phyloP scores from a whole-genome alignment of 2,329 filamentous ascomycete genomes.

The Hymenoscyphus fructigenus region DNA sequence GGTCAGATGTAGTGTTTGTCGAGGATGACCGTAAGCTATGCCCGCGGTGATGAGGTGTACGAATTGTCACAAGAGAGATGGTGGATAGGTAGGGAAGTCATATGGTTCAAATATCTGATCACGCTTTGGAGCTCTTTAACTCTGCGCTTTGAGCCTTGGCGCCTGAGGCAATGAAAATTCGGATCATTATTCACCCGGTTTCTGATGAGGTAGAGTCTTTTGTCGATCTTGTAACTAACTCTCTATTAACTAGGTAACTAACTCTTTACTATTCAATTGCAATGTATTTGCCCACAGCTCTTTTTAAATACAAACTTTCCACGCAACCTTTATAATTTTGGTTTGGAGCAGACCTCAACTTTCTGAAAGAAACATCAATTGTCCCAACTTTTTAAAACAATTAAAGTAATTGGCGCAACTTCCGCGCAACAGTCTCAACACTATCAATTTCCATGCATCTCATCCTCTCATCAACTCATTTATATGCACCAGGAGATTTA shows the following conservation, averaged over 20 bases:
- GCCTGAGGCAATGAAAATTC: neutral
- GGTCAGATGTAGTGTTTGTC: neutral
- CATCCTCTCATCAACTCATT: neutral
- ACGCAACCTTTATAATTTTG: no score
- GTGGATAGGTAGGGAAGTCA: constrained; percentile 19
- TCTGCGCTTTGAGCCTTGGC: neutral
- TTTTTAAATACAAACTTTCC: no score
- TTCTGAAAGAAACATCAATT: neutral
- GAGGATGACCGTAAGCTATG: neutral
- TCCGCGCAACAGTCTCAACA: neutral
- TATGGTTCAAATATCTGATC: constrained; percentile 22
- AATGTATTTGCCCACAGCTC: no score
- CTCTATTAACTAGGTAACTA: no score
- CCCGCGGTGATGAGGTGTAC: neutral
- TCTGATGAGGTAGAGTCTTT: no score
- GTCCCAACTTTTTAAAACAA: neutral
- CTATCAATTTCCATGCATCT: neutral
- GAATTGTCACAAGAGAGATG: constrained; percentile 16
- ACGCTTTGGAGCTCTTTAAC: neutral
- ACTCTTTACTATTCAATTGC: no score
- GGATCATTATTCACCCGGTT: neutral
- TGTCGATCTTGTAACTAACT: no score
- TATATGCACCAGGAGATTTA: neutral
- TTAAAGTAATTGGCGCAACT: neutral
- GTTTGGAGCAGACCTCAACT: neutral